phyloP scores from a whole-genome alignment of 2,329 filamentous ascomycete genomes.

The Rutstroemia sp. region DNA sequence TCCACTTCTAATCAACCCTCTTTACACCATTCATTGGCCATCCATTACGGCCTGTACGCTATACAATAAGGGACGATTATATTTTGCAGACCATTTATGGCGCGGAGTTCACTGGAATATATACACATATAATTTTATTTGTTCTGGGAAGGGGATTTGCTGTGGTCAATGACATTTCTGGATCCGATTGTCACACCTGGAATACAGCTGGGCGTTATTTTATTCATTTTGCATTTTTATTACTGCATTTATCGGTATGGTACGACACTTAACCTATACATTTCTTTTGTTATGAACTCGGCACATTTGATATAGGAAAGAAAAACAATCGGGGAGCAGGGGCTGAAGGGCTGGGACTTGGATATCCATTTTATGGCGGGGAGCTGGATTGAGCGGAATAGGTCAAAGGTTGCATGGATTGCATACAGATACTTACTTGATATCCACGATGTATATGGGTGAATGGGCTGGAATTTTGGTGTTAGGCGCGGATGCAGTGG shows the following conservation, averaged over 20 bases:
- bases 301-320: too few relatives aligned
- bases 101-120: background rate
- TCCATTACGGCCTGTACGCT: background rate
- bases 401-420: background rate
- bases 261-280: background rate
- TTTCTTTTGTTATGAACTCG: background rate
- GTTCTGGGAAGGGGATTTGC: background rate
- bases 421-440: too few relatives aligned
- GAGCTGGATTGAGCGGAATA: background rate
- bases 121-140: slow-evolving; percentile 10
- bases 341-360: too few relatives aligned
- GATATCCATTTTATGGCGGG: background rate
- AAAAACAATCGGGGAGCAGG: too few relatives aligned
- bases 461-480: background rate
- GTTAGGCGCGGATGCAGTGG: background rate
- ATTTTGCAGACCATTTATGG: background rate
- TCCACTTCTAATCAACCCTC: background rate
- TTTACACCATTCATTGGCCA: background rate
- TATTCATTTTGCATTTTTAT: background rate
- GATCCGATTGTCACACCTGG: background rate
- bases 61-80: background rate
- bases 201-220: slow-evolving; percentile 6
- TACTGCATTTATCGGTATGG: background rate
- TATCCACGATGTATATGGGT: background rate
- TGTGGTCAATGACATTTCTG: background rate